Evolutionary conservation across 768 basidiomycete genomes (phyloP), one percentile per base, ranked within the genome.

Genomic region (Kwoniella mangroviensis): DNA sequence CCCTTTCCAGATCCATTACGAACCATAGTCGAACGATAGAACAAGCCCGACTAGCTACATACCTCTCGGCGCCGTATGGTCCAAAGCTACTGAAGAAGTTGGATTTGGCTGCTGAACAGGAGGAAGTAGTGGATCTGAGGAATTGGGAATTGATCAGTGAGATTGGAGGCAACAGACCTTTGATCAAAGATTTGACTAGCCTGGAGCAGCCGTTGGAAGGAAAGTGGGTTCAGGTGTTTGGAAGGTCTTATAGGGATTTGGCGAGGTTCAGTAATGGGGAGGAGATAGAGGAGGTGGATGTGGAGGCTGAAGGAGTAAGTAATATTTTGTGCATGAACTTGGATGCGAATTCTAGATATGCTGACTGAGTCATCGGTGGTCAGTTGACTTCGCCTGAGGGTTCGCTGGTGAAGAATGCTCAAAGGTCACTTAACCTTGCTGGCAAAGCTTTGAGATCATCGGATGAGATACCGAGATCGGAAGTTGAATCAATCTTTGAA

Each of bases 71-170:
- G 57, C 42, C 61, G 40, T 53, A 19, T 4, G 58, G 58, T 17
- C 34, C 58, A 4, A 60, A 60, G 43, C 43, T 45, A 45, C 17
- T 69, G n/a, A 53, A 63, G 17, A 22, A 41, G 26, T 9, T 70
- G 24, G 56, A 40, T 13, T 34, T 28, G 19, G 53, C 43, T 59
- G 71, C 49, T 4, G 34, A 19, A 6, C 43, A 53, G 43, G 26
- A n/a, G 12, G 51, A 43, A 11, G 10, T 56, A 7, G 68, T 67
- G 7, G 79, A 80, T 72, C 71, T 58, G 4, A 67, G 79, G 68
- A 71, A 76, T 51, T 78, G 75, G 75, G 76, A 76, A 43, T 54
- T 78, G 66, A 58, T 80, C 34, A 58, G 60, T 17, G 62, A 72
- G 41, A 68, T 75, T 43, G 71, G 77, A n/a, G 67, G 72, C 2